These are phyloP conservation scores for Thuidium tamariscinum DNA, from an alignment of 225 moss, liverwort and hornwort genomes.

Conservation along the genomic window DNA sequence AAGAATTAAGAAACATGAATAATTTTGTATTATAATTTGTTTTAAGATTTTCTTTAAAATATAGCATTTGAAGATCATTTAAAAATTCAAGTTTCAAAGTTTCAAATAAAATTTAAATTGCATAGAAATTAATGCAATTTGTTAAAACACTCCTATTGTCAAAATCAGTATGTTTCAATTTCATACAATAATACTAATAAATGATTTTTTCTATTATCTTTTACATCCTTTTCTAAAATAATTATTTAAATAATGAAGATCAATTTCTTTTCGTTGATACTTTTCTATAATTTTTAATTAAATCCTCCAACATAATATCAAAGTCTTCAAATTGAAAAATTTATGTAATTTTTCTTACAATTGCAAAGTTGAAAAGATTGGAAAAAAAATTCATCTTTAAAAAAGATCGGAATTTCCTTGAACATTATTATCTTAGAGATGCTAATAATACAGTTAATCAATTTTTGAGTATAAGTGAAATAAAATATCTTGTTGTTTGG, in stretches of 20 bases:
- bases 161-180: background rate
- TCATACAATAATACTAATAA: background rate
- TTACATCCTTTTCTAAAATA: background rate
- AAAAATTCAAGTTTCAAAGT: too few relatives aligned
- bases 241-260: background rate
- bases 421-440: background rate
- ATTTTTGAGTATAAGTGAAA: background rate
- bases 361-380: too few relatives aligned
- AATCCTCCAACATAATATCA: background rate
- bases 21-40: too few relatives aligned
- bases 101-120: background rate
- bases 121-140: background rate
- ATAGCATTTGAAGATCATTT: background rate
- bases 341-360: background rate
- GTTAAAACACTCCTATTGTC: too few relatives aligned
- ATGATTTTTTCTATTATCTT: background rate
- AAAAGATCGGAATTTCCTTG: background rate
- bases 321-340: background rate
- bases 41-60: background rate
- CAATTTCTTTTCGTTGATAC: background rate
- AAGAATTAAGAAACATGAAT: background rate
- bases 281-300: too few relatives aligned
- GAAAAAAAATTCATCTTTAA: too few relatives aligned
- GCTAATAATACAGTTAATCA: too few relatives aligned
- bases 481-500: background rate